Conservation (phyloP, 2,329 filamentous ascomycete species). For the Blumeriella jaapii region DNA sequence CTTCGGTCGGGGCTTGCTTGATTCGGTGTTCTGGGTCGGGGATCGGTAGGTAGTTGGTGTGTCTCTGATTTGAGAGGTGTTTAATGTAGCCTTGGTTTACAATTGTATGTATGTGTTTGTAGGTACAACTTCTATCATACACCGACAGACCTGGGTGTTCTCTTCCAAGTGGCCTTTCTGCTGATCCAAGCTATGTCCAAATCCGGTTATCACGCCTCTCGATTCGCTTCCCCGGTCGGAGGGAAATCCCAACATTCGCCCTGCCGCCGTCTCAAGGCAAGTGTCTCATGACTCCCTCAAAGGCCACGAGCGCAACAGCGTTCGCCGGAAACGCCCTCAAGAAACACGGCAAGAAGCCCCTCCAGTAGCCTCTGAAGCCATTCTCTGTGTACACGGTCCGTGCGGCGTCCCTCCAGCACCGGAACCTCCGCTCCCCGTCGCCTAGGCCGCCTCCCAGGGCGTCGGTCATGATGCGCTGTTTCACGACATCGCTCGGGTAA, state of each 20-base stretch:
- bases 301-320: slow-evolving; percentile 83
- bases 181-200: too few species aligned
- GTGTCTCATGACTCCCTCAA: slow-evolving; percentile 78
- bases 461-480: slow-evolving; percentile 97
- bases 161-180: neutral
- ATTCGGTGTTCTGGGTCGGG: neutral
- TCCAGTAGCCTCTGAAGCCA: slow-evolving; percentile 76
- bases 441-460: slow-evolving; percentile 59
- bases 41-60: neutral
- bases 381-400: slow-evolving; percentile 61
- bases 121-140: too few species aligned
- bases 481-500: slow-evolving; percentile 87
- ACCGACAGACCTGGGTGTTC: slow-evolving; percentile 9
- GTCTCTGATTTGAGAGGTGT: slow-evolving; percentile 10
- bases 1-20: neutral
- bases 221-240: too few species aligned
- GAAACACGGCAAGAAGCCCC: slow-evolving; percentile 90
- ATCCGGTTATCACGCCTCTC: neutral
- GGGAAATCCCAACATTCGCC: too few species aligned
- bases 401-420: slow-evolving; percentile 70
- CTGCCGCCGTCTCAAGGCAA: slow-evolving; percentile 30
- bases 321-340: slow-evolving; percentile 91
- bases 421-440: slow-evolving; percentile 58
- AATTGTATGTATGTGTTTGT: too few species aligned
- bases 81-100: too few species aligned